Evolutionary conservation across 23 red algal genomes (phyloP).

Genomic region (Gracilaria gracilis): DNA sequence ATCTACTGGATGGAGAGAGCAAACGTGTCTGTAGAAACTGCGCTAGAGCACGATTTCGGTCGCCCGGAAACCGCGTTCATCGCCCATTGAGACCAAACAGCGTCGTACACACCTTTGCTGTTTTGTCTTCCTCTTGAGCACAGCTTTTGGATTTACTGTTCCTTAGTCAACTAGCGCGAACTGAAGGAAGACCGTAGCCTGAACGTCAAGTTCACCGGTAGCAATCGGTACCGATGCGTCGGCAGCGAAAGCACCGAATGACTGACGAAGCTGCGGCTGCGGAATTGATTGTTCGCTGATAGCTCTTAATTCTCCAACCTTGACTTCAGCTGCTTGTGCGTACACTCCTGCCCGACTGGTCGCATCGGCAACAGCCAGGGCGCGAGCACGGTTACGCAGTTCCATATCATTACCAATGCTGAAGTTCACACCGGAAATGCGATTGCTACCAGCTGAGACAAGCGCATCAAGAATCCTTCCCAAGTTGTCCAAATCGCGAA

Average conservation of each 20-base stretch:
- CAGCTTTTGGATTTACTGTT: no score
- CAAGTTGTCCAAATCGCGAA: constrained; percentile 35
- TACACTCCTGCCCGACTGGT: constrained; percentile 6
- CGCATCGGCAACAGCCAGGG: constrained; percentile 29
- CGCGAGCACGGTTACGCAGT: constrained; percentile 13
- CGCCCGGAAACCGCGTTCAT: no score
- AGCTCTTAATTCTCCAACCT: constrained; percentile 27
- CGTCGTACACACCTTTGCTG: no score
- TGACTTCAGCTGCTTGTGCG: constrained; percentile 4
- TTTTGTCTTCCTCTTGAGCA: no score
- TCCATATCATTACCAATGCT: constrained; percentile 10
- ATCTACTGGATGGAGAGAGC: no score
- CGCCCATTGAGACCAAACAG: no score
- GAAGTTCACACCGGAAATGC: constrained; percentile 27
- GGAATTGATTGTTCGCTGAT: constrained; percentile 27
- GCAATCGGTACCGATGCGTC: constrained; percentile 14
- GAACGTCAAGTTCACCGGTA: constrained; percentile 15
- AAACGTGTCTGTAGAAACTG: no score
- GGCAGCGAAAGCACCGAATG: neutral
- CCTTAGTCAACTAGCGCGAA: constrained; percentile 9
- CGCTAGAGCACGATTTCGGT: no score
- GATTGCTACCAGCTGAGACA: constrained; percentile 47
- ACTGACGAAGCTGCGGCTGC: neutral
- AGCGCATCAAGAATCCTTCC: constrained; percentile 43
- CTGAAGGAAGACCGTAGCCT: constrained; percentile 17